Evolutionary conservation across 768 basidiomycete genomes (phyloP), one percentile per base, ranked within the genome.

Genomic region (Kwoniella europaea): DNA sequence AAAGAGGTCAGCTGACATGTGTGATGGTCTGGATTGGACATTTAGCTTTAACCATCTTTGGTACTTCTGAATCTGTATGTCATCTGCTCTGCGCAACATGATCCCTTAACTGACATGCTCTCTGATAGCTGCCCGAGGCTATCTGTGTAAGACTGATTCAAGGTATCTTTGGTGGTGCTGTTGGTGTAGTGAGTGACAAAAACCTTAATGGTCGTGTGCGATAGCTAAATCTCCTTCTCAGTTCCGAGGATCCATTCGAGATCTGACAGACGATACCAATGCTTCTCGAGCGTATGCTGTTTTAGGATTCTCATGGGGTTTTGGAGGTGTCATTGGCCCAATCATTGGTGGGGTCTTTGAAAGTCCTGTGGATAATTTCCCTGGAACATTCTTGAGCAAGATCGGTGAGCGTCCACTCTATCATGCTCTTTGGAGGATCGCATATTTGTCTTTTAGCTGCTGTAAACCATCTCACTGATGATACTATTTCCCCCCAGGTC

Each of bases 281-380:
- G 95, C 98, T 84, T 92, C 92, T 27, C 88, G 93, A 75, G 97
- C 96, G 24, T 98, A 98, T 83, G 93, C 94, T 57, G 92, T 95
- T 68, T 86, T 98, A 58, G 95, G 94, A 89, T 97, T 96, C 83
- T 92, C 90, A 75, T 97, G 96, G 97, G 95, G 94, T 71, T 88
- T 98, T 74, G 97, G 96, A 71, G 97, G 95, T 88, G 81, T 82
- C 16, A 77, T 82, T 22, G 78, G 79, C 71, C 79, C 75, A 90
- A 85, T 88, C 88, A 41, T 84, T 18, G 84, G 84, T 29, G 84
- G 84, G 22, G 78, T 82, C 0, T 83, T 83, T 35, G 84, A 84
- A 58, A 82, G 79, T 27, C 94, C 94, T 10, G 92, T 90, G 1
- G 86, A 86, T 57, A 98, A 97, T 80, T 96, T 92, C 90, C 93